Conservation (phyloP, 306 rosid species). For the Boehmeria nivea region DNA sequence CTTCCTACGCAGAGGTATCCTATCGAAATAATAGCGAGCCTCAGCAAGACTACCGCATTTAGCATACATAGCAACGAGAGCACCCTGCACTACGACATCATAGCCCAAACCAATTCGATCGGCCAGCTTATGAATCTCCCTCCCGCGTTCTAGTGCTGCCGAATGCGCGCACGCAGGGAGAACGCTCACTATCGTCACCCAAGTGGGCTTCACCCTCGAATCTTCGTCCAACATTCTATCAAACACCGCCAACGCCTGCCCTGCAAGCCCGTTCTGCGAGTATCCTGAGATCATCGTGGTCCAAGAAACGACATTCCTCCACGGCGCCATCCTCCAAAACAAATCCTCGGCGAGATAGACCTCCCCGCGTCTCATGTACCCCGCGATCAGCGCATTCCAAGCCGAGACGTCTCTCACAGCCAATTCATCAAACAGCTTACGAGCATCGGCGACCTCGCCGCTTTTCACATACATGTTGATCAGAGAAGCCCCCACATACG, state of each 20-base stretch:
- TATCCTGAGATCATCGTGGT: slow-evolving; percentile 27
- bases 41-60: slow-evolving; percentile 25
- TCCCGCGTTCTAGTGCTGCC: slow-evolving; percentile 26
- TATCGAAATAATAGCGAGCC: slow-evolving; percentile 16
- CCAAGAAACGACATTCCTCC: slow-evolving; percentile 23
- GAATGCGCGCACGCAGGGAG: slow-evolving; percentile 29
- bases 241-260: slow-evolving; percentile 19
- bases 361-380: slow-evolving; percentile 25
- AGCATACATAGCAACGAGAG: slow-evolving; percentile 30
- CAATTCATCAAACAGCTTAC: slow-evolving; percentile 17
- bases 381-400: slow-evolving; percentile 28
- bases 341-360: slow-evolving; percentile 17
- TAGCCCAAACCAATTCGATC: slow-evolving; percentile 13
- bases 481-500: slow-evolving; percentile 24
- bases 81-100: slow-evolving; percentile 16
- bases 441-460: slow-evolving; percentile 16
- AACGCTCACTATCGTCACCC: slow-evolving; percentile 30
- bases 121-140: slow-evolving; percentile 16
- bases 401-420: slow-evolving; percentile 10
- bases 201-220: slow-evolving; percentile 17
- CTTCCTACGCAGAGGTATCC: background rate
- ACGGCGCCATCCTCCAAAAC: slow-evolving; percentile 5
- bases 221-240: slow-evolving; percentile 20
- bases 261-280: slow-evolving; percentile 21
- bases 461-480: slow-evolving; percentile 28